Evolutionary conservation across 2,329 filamentous ascomycete genomes (phyloP).

Genomic region (Trichoderma aggressivum): DNA sequence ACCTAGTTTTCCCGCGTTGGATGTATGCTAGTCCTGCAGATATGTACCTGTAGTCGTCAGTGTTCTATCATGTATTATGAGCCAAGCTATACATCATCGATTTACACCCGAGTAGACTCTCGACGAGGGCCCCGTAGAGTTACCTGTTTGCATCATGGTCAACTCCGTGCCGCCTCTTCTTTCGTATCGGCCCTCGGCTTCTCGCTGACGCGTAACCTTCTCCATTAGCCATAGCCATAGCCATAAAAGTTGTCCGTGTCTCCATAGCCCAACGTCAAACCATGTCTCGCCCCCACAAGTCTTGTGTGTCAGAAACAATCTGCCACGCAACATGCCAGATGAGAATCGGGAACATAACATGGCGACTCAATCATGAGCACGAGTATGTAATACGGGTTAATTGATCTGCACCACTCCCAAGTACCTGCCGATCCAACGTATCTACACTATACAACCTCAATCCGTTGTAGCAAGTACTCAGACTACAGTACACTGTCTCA

Average conservation of each 20-base stretch:
- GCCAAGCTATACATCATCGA: background rate
- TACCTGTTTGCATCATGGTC: background rate
- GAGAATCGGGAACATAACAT: background rate
- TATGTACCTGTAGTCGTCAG: background rate
- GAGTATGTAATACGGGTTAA: background rate
- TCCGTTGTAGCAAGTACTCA: background rate
- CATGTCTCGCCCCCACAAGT: conserved; percentile 8
- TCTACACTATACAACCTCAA: background rate
- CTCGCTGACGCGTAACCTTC: background rate
- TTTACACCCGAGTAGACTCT: background rate
- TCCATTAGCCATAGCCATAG: background rate
- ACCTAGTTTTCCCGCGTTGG: background rate
- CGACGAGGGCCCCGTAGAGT: too few relatives aligned
- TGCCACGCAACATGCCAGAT: background rate
- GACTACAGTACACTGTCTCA: background rate
- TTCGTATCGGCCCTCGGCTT: background rate
- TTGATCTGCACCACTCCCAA: background rate
- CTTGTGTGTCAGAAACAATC: background rate
- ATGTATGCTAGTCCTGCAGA: background rate
- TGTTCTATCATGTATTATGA: background rate
- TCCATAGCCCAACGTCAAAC: background rate
- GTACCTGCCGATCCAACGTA: background rate
- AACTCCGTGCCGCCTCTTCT: background rate
- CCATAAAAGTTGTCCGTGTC: background rate
- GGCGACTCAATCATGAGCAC: background rate